Conservation (phyloP, 164 flowering plant genomes). For the Pachysandra terminalis region DNA sequence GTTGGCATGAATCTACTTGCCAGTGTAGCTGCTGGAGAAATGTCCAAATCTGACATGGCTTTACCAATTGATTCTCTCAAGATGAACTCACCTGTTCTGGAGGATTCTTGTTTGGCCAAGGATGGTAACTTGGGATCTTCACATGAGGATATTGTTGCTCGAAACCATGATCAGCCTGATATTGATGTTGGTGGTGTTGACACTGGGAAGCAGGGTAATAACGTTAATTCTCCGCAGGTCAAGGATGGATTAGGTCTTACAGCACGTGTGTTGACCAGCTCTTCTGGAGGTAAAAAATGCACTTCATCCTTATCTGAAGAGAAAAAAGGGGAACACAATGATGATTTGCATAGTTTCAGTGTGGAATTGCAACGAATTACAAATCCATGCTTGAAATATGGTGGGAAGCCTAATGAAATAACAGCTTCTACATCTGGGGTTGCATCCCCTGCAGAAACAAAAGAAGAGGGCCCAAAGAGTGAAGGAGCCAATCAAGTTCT, state of each 20-base stretch:
- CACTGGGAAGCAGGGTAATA: constrained; percentile 26
- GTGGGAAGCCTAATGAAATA: not conserved
- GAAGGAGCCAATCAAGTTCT: constrained; percentile 10
- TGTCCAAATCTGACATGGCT: constrained; percentile 45
- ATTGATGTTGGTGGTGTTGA: constrained; percentile 23
- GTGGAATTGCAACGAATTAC: not conserved
- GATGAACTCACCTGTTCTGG: constrained; percentile 24
- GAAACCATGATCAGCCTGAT: constrained; percentile 16
- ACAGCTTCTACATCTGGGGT: constrained; percentile 1
- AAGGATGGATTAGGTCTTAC: constrained; percentile 12
- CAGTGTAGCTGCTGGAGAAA: constrained; percentile 92
- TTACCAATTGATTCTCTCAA: constrained; percentile 50
- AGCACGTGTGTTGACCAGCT: not conserved
- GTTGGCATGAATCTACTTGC: constrained; percentile 93
- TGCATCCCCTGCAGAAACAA: constrained; percentile 1
- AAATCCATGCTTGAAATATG: not conserved
- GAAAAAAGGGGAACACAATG: constrained; percentile 6
- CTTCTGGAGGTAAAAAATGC: constrained; percentile 1
- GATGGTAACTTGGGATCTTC: constrained; percentile 30
- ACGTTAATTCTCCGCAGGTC: constrained; percentile 12
- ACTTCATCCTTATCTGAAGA: not conserved
- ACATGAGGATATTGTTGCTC: constrained; percentile 21
- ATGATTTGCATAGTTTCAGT: not conserved
- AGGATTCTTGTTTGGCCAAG: constrained; percentile 26
- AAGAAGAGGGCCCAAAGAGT: constrained; percentile 6